Conservation (phyloP, 805 yeast species). For the Ogataea paradorogensis region DNA sequence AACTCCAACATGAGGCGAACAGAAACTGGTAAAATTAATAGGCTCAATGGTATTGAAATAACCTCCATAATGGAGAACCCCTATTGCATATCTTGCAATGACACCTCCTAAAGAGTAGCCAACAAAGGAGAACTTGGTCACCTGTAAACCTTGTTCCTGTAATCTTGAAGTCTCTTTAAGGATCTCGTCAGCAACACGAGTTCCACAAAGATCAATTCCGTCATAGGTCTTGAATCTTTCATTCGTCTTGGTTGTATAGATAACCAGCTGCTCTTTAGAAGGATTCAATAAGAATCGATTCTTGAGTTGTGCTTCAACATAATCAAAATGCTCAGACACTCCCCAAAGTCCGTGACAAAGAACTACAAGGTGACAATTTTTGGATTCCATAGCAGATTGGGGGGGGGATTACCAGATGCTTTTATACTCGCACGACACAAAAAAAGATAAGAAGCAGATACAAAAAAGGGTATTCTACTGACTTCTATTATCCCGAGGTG, state of each 20-base stretch:
- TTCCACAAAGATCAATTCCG: conserved; percentile 83
- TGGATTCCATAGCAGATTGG: conserved; percentile 13
- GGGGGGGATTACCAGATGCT: not conserved
- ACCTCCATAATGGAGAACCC: conserved; percentile 54
- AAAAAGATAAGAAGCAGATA: conserved; percentile 1
- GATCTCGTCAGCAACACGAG: conserved; percentile 70
- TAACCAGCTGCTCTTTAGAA: conserved; percentile 31
- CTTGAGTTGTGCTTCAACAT: conserved; percentile 49
- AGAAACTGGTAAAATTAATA: conserved; percentile 56
- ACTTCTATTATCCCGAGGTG: conserved; percentile 8
- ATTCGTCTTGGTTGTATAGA: conserved; percentile 56
- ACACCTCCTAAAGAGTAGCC: conserved; percentile 92
- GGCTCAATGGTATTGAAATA: conserved; percentile 56
- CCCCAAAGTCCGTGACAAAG: conserved; percentile 76
- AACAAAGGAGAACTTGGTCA: conserved; percentile 67
- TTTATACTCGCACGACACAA: conserved; percentile 7
- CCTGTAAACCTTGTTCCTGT: conserved; percentile 31
- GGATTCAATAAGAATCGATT: conserved; percentile 26
- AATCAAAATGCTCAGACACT: conserved; percentile 60
- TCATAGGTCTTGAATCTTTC: conserved; percentile 79
- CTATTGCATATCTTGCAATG: conserved; percentile 77
- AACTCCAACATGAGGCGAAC: conserved; percentile 69
- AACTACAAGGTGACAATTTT: conserved; percentile 52
- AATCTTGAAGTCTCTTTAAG: conserved; percentile 34
- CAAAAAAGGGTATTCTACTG: conserved; percentile 1